Evolutionary conservation across 768 basidiomycete species (phyloP), one percentile per base, ranked within the genome.

Genomic region (Mycena metata): DNA sequence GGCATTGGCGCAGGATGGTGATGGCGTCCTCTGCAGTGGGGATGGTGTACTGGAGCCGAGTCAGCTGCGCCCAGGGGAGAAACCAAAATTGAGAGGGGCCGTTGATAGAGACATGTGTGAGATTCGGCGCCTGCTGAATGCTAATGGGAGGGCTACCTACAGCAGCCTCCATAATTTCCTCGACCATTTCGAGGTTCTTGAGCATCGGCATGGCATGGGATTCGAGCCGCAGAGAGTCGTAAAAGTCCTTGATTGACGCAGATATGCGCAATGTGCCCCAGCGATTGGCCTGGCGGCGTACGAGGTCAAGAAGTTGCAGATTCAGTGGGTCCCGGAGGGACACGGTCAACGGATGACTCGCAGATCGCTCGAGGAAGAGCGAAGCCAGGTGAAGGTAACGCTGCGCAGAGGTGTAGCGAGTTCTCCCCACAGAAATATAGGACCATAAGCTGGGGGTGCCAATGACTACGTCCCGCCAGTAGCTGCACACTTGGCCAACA

Each of bases 281-380:
- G 23, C 65, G 69, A 42, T 60, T 1, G 47, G 23, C 23, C 19
- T 68, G 66, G 3, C 24, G 66, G 3, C 24, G 13, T 19, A 68
- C 7, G 24, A 57, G 51, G 10, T 42, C 6, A 12, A 71, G 12
- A 1, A 71, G 62, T 6, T 51, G 47, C 21, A 23, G 5, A 36
- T 56, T 51, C 15, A 19, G 59, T 5, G 46, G 66, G 16, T 58
- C 19, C 9, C 59, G 59, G 21, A 71, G 54, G 21, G 63, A 42
- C 12, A 71, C 19, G 13, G 30, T 45, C 46, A 68, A 21, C 11
- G 43, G 66, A 6, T 24, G 52, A 10, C 12, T 57, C 15, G 26
- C 23, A 8, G 70, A 68, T 50, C 66, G 63, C 47, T 71, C 59
- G 7, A 67, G 70, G 26, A 71, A 71, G 33, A 71, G 63, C n/a